Conservation (phyloP, 441 rosid species). For the Manihot esculenta region DNA sequence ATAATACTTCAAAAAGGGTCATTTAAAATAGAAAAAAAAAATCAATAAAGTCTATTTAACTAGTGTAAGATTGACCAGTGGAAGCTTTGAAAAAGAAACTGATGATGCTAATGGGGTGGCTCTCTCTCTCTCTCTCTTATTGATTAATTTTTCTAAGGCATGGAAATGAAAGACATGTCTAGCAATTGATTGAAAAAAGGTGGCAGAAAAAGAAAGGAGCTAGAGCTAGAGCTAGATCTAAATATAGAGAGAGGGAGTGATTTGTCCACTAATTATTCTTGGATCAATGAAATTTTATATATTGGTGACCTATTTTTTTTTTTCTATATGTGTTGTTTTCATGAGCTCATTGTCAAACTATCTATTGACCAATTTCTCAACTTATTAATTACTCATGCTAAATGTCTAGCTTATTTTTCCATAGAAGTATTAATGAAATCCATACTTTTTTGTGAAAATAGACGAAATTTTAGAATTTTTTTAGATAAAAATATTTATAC, state of each 20-base stretch:
- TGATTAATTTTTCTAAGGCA: conserved; percentile 4
- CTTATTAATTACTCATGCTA: neutral
- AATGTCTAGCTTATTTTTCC: too few species aligned
- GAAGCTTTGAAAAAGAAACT: conserved; percentile 13
- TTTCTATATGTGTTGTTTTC: neutral
- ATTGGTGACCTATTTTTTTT: conserved; percentile 31
- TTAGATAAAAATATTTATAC: too few species aligned
- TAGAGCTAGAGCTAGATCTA: neutral
- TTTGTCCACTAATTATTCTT: conserved; percentile 16
- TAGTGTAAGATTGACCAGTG: conserved; percentile 13
- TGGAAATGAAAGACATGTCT: neutral
- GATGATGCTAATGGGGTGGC: neutral
- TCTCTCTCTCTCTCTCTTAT: neutral
- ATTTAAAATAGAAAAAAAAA: neutral
- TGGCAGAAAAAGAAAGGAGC: too few species aligned
- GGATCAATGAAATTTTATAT: conserved; percentile 10
- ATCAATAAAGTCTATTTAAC: conserved; percentile 18
- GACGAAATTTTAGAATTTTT: too few species aligned
- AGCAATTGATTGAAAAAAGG: too few species aligned
- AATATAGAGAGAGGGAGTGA: neutral
- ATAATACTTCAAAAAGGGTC: too few species aligned
- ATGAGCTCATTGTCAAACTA: conserved; percentile 24
- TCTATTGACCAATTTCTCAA: conserved; percentile 17
- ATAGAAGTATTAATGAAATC: too few species aligned
- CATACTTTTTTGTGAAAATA: too few species aligned